Evolutionary conservation across 1,284 basidiomycete species (phyloP).

Genomic region (Pseudozyma sp.): DNA sequence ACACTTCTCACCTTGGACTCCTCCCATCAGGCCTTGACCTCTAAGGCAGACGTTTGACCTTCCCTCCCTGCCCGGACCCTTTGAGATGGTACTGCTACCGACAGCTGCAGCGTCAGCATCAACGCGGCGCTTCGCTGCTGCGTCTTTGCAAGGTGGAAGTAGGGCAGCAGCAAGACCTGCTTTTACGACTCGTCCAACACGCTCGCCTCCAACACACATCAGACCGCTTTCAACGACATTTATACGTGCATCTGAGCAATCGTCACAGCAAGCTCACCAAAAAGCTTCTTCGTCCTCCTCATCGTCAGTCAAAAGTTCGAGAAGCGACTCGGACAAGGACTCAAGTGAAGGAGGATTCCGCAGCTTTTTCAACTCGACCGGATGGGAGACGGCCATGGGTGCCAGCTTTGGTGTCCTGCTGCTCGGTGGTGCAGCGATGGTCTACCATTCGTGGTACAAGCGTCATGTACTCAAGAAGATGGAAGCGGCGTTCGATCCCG

Average conservation of each 20-base stretch:
- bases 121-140: constrained; percentile 12
- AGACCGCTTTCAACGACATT: constrained; percentile 12
- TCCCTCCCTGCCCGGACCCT: not conserved
- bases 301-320: constrained; percentile 5
- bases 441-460: constrained; percentile 64
- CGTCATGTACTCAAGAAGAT: constrained; percentile 59
- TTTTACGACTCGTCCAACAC: not conserved
- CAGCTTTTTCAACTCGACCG: constrained; percentile 61
- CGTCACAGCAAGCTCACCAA: constrained; percentile 3
- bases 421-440: constrained; percentile 60
- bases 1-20: not conserved
- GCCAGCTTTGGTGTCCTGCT: constrained; percentile 60
- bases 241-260: constrained; percentile 6
- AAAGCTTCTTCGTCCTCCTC: constrained; percentile 12
- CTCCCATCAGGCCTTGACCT: not conserved
- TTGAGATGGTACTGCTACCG: constrained; percentile 17
- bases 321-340: constrained; percentile 23
- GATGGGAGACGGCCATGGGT: constrained; percentile 65
- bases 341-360: constrained; percentile 29
- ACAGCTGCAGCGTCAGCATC: constrained; percentile 20
- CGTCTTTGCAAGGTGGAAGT: not conserved
- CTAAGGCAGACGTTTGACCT: not conserved
- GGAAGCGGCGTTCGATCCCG: constrained; percentile 62
- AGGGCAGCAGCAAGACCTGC: not conserved
- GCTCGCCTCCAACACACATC: not conserved